Base-by-base conservation (phyloP, 768 basidiomycete species). In the Hericium alpestre region DNA sequence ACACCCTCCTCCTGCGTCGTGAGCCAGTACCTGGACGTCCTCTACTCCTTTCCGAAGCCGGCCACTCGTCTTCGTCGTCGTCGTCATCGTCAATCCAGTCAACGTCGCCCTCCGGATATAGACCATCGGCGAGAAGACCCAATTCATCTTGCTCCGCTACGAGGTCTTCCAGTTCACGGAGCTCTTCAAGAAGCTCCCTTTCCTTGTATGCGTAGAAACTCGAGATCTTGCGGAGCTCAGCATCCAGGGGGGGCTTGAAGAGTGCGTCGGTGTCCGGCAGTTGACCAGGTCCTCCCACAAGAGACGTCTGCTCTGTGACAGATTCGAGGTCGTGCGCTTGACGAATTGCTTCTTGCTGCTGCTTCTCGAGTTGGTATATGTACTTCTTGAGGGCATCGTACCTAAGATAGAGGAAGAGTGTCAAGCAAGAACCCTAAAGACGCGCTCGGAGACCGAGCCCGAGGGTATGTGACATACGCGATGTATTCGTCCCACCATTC, bases 401-500 rank as follows among this genome's bases (percentile, higher is more conserved):
- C n/a, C 90, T 91, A 61, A 32, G 38, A 55, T 12, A 53, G 37
- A 16, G 25, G 20, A 53, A 16, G 15, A 32, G 22, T 23, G 46
- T 50, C 49, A 38, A 38, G 32, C 32, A 7, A 10, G 6, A 32
- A 10, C 32, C 32, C 9, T 32, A 32, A 32, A 32, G 32, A 27
- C 32, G 32, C 6, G 32, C 32, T 32, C 39, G 32, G 8, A n/a
- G 18, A 10, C 20, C 27, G 23, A 38, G 3, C 20, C n/a, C n/a
- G 32, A 48, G 32, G 32, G 32, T 32, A 6, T 8, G 48, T 39
- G 15, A 79, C 87, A 59, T 64, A 92, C 84, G 86, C 81, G 48
- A 94, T 90, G 67, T 94, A 94, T 52, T 92, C 86, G 59, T 91
- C 88, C 85, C 87, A 89, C 91, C 91, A 93, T 53, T 94, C 91